Percentiles rank a stretch among this genome's conserved stretches.
phyloP scores from a whole-genome alignment of 805 yeast genomes.

The Grigorovia jiainica region DNA sequence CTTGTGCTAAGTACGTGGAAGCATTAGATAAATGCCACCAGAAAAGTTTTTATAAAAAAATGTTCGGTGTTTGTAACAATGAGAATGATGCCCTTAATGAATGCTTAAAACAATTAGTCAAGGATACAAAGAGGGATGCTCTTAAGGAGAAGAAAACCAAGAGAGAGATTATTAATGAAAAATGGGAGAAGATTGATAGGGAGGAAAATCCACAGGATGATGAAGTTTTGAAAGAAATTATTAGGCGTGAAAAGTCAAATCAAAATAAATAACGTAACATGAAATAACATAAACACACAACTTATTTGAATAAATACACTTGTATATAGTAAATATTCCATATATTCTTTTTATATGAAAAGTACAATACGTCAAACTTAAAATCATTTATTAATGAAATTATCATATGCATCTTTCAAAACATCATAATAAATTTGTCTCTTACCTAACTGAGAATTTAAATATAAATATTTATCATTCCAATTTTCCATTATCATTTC shows the following conservation, averaged over 20 bases:
- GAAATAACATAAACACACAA: too few relatives aligned
- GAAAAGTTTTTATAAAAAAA: constrained; percentile 53
- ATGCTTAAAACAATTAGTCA: constrained; percentile 74
- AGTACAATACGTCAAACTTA: too few relatives aligned
- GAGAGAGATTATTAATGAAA: constrained; percentile 43
- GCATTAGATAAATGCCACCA: constrained; percentile 87
- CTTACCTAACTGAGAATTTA: constrained; percentile 30
- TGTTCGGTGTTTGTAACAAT: constrained; percentile 76
- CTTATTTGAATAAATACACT: too few relatives aligned
- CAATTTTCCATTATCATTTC: constrained; percentile 33
- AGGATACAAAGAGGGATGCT: constrained; percentile 48
- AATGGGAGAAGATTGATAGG: constrained; percentile 56
- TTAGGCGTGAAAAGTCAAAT: background rate
- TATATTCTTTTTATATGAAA: too few relatives aligned
- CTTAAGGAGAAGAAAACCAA: constrained; percentile 44
- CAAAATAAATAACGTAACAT: background rate
- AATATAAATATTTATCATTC: constrained; percentile 32
- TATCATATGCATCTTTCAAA: constrained; percentile 20
- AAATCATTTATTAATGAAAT: too few relatives aligned
- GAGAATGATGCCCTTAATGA: constrained; percentile 68
- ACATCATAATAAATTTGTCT: constrained; percentile 27
- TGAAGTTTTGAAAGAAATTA: background rate
- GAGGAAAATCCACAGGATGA: constrained; percentile 39
- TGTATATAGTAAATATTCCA: too few relatives aligned
- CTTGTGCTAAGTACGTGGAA: constrained; percentile 72